Evolutionary conservation across 2,329 filamentous ascomycete species (phyloP).

Genomic region (Ascochyta koolunga): DNA sequence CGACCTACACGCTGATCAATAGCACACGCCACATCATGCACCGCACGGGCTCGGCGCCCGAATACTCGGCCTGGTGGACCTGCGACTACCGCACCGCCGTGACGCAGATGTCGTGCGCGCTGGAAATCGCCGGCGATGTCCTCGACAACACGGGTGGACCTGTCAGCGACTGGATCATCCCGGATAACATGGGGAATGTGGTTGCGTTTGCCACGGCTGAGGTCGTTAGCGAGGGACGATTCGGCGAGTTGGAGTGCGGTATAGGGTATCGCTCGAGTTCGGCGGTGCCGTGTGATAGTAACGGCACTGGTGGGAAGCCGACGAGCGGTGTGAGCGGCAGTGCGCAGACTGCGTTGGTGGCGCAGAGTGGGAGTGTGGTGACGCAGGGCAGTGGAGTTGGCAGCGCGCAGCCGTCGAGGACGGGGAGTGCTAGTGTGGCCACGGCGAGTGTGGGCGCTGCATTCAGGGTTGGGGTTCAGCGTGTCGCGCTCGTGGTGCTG

Average conservation of each 20-base stretch:
- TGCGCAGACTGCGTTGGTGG: neutral
- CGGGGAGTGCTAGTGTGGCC: neutral
- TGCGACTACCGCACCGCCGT: neutral
- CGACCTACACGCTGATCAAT: conserved; percentile 3
- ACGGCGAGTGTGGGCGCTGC: conserved; percentile 2
- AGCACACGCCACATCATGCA: neutral
- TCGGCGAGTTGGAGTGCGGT: neutral
- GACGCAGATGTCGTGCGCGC: conserved; percentile 1
- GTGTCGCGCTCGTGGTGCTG: neutral
- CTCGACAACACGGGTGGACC: conserved; percentile 6
- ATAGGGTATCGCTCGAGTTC: neutral
- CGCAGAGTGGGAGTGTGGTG: neutral
- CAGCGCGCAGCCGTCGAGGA: neutral
- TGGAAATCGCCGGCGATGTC: neutral
- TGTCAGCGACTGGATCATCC: neutral
- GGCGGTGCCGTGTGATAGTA: neutral
- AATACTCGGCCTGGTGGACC: neutral
- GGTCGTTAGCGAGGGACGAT: neutral
- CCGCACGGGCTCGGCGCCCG: neutral
- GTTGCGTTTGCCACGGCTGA: conserved; percentile 6
- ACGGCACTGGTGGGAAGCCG: neutral
- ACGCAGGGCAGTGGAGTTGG: conserved; percentile 2
- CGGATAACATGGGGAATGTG: neutral
- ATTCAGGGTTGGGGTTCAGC: conserved; percentile 1
- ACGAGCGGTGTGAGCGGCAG: neutral